These are phyloP conservation scores for Leptoxyphium fumago DNA, from an alignment of 2,329 filamentous ascomycete genomes.

Conservation along the genomic window DNA sequence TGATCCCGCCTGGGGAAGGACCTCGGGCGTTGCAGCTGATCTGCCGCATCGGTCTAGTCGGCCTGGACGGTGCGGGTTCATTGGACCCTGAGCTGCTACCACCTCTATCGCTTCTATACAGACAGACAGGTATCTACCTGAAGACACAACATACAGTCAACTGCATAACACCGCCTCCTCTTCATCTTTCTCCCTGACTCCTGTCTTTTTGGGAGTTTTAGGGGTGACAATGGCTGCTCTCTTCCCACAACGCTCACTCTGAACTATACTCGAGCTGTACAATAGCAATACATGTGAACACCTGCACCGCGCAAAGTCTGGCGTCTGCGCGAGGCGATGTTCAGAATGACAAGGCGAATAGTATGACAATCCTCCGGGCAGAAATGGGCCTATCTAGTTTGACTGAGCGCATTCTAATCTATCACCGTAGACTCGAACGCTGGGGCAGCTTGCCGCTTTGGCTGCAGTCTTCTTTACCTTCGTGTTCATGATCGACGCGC, in stretches of 20 bases:
- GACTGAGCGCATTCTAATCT: not conserved
- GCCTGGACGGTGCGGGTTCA: no score
- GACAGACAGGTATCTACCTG: no score
- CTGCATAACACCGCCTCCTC: no score
- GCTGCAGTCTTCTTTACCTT: slow-evolving; percentile 49
- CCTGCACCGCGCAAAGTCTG: not conserved
- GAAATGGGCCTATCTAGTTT: not conserved
- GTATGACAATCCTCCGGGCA: not conserved
- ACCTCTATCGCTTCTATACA: no score
- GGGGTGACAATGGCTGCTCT: not conserved
- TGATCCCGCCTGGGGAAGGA: no score
- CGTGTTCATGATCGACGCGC: slow-evolving; percentile 72
- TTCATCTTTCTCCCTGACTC: not conserved
- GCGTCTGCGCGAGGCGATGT: not conserved
- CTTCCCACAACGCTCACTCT: not conserved
- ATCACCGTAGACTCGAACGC: slow-evolving; percentile 38
- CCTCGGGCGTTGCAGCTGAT: no score
- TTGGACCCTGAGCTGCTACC: no score
- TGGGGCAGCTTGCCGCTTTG: slow-evolving; percentile 58
- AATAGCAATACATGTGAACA: not conserved
- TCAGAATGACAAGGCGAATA: slow-evolving; percentile 1
- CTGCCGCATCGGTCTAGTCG: no score
- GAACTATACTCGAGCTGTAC: not conserved
- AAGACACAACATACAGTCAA: no score
- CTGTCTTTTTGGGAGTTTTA: not conserved